Conservation (phyloP, 192 early-diverging fungal genomes). For the Coemansia brasiliensis region DNA sequence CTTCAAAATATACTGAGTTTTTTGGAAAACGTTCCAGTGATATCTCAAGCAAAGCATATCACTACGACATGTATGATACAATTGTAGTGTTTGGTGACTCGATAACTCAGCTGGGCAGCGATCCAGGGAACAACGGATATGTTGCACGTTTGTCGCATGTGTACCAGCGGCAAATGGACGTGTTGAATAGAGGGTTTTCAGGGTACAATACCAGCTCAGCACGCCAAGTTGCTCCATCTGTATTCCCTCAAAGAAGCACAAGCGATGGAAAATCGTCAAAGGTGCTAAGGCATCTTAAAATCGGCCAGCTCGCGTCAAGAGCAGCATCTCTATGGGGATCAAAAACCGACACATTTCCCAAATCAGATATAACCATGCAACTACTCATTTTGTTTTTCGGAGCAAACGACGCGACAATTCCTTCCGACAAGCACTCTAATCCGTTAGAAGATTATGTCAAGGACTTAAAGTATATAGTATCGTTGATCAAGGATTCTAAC, state of each 20-base stretch:
- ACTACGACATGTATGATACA: constrained; percentile 26
- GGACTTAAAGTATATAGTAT: constrained; percentile 66
- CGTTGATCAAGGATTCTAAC: constrained; percentile 50
- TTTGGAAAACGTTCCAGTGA: too few species aligned
- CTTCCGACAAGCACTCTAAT: constrained; percentile 58
- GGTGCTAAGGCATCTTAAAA: too few species aligned
- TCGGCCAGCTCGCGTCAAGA: neutral
- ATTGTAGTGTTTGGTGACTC: constrained; percentile 47
- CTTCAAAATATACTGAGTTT: too few species aligned
- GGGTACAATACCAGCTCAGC: constrained; percentile 72
- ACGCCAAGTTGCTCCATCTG: constrained; percentile 39
- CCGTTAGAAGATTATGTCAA: constrained; percentile 58
- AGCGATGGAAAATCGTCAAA: too few species aligned
- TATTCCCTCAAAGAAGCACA: too few species aligned
- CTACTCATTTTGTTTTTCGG: constrained; percentile 63
- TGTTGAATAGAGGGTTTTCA: constrained; percentile 80
- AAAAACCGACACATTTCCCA: constrained; percentile 3
- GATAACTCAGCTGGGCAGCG: constrained; percentile 31
- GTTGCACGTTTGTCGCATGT: constrained; percentile 51
- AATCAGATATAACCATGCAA: constrained; percentile 6
- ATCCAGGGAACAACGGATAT: constrained; percentile 53
- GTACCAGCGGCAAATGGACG: constrained; percentile 71
- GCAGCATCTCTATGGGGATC: neutral
- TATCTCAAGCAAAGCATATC: too few species aligned
- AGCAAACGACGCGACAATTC: constrained; percentile 73